phyloP scores from a whole-genome alignment of 2,329 filamentous ascomycete species.

The Neofusicoccum ribis region DNA sequence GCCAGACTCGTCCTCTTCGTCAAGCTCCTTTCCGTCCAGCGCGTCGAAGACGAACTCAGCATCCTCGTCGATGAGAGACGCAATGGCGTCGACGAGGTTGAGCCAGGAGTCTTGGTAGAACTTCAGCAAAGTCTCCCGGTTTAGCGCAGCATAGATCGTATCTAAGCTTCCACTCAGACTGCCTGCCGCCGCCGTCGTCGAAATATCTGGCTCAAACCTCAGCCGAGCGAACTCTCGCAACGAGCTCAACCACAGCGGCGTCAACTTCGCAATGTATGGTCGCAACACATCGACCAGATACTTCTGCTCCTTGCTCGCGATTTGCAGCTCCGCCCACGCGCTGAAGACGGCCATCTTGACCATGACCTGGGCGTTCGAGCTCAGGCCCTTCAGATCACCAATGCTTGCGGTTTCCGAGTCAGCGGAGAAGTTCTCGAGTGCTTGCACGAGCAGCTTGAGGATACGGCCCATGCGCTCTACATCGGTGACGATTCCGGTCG shows the following conservation, averaged over 20 bases:
- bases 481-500: conserved; percentile 95
- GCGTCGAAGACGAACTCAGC: conserved; percentile 98
- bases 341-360: conserved; percentile 97
- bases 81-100: conserved; percentile 94
- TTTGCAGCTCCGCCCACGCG: conserved; percentile 95
- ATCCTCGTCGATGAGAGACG: conserved; percentile 94
- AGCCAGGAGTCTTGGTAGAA: conserved; percentile 99
- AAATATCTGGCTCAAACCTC: conserved; percentile 94
- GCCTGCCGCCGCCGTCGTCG: conserved; percentile 72
- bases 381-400: conserved; percentile 87
- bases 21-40: conserved; percentile 72
- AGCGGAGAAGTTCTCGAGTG: conserved; percentile 87
- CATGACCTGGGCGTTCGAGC: conserved; percentile 96
- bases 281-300: conserved; percentile 87
- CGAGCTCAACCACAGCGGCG: conserved; percentile 91
- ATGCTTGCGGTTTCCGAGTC: conserved; percentile 82
- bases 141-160: conserved; percentile 90
- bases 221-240: conserved; percentile 90
- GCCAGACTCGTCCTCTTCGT: conserved; percentile 25
- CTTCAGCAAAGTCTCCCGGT: conserved; percentile 85
- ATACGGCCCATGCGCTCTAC: conserved; percentile 99
- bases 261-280: conserved; percentile 85
- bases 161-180: conserved; percentile 84
- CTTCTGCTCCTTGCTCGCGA: conserved; percentile 87
- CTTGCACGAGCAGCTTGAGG: conserved; percentile 85